Evolutionary conservation across 139 green algal genomes (phyloP), one percentile per base, ranked within the genome.

Genomic region (Axilococcus clingmanii): DNA sequence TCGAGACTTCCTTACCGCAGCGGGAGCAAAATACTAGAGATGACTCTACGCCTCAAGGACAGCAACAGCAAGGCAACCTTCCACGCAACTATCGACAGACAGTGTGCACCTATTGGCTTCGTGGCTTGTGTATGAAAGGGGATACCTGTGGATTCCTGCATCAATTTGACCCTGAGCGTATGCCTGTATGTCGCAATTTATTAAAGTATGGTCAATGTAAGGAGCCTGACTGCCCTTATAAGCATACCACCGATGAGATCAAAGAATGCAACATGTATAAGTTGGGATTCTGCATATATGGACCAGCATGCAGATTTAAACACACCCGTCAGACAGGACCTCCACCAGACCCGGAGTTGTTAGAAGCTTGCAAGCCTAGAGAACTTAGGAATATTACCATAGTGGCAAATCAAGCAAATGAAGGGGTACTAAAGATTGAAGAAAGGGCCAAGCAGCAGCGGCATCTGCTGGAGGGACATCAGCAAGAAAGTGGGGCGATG

Each of bases 251-350:
- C 23, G 90, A 96, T 5, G 86, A 95, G 24, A 82, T 97, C 36
- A 97, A 97, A 63, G 89, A 96, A 65, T 97, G 90, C 74, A 95
- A 97, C 75, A 96, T 96, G 90, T 97, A 93, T 76, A 86, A 84
- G 51, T 75, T 97, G 11, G 90, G 90, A 8, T 96, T 97, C 65
- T 97, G 90, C 66, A 93, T 96, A 31, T 94, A 96, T 61, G 90
- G 90, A 8, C 79, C 81, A 5, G 59, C 65, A 28, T 97, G 90
- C 65, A 65, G 90, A 1, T 97, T 94, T 74, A 84, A 87, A 47
- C 90, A 97, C 76, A 80, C 71, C 20, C 84, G 80, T 44, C 57
- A 74, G 49, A 58, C 75, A 44, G 89, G 82, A 1, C 85, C 84
- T 1, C 73, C 84, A 0, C 84, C 85, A 1, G 61, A 78, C 37